Evolutionary conservation across 805 yeast genomes (phyloP).

Genomic region (Middelhovenomyces tepae): DNA sequence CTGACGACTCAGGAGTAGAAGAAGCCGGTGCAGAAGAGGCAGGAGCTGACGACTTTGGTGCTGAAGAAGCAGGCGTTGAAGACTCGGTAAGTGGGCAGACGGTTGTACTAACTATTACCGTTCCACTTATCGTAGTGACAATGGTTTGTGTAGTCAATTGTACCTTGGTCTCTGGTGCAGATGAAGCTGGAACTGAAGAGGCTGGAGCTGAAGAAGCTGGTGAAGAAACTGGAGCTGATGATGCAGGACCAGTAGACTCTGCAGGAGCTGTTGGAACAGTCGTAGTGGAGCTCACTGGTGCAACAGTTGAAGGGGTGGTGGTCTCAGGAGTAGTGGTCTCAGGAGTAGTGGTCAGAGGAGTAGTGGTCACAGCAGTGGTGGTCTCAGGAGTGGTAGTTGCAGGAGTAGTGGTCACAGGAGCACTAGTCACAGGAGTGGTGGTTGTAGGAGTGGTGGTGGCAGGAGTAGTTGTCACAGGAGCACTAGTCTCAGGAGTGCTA

Average conservation of each 20-base stretch:
- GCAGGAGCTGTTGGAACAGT: no score
- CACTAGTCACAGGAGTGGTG: conserved; percentile 1
- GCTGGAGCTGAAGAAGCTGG: conserved; percentile 5
- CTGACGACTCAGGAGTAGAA: conserved; percentile 5
- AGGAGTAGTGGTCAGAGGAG: not conserved
- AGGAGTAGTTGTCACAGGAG: conserved; percentile 4
- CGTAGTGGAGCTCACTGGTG: no score
- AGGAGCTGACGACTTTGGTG: not conserved
- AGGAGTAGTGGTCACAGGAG: not conserved
- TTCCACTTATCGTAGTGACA: not conserved
- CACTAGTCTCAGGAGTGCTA: conserved; percentile 7
- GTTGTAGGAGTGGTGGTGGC: conserved; percentile 1
- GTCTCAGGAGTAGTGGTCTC: conserved; percentile 6
- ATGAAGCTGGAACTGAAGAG: no score
- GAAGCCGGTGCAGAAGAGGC: not conserved
- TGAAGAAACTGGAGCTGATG: conserved; percentile 8
- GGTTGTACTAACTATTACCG: not conserved
- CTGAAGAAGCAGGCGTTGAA: not conserved
- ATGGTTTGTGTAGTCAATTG: not conserved
- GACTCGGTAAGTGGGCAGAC: not conserved
- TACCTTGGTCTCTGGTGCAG: no score
- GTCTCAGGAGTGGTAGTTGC: not conserved
- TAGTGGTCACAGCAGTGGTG: not conserved
- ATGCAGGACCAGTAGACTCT: conserved; percentile 9
- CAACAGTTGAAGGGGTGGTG: not conserved